Conservation (phyloP, 768 basidiomycete species). For the Russula abietina region DNA sequence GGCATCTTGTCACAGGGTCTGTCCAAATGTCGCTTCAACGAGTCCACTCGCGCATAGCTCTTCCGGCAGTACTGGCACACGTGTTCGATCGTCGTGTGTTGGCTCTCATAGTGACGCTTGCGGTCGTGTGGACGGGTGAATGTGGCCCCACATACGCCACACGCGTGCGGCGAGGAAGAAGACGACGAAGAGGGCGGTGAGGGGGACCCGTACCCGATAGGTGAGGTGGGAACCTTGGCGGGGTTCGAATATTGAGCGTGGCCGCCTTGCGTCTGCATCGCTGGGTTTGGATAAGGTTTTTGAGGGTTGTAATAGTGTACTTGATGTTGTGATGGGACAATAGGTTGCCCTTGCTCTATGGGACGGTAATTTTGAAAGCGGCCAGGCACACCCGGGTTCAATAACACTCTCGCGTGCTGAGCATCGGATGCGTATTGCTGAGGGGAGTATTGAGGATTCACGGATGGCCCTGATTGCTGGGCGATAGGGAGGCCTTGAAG, state of each 20-base stretch:
- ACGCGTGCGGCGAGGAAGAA: slow-evolving; percentile 59
- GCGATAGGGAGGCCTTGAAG: slow-evolving; percentile 8
- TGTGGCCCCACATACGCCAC: slow-evolving; percentile 70
- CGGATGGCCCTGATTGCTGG: slow-evolving; percentile 18
- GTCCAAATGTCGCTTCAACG: slow-evolving; percentile 76
- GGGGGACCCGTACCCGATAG: slow-evolving; percentile 26
- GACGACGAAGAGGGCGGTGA: slow-evolving; percentile 30
- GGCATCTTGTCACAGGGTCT: slow-evolving; percentile 63
- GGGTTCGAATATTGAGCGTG: slow-evolving; percentile 22
- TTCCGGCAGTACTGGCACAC: slow-evolving; percentile 69
- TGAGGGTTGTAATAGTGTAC: slow-evolving; percentile 1
- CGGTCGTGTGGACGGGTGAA: slow-evolving; percentile 79
- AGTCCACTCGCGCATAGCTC: slow-evolving; percentile 73
- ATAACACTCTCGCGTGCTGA: slow-evolving; percentile 6
- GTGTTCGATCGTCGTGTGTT: slow-evolving; percentile 62
- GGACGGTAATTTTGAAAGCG: slow-evolving; percentile 23
- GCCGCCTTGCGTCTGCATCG: slow-evolving; percentile 10
- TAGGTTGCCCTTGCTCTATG: slow-evolving; percentile 21
- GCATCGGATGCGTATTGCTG: slow-evolving; percentile 16
- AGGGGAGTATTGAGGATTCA: slow-evolving; percentile 8
- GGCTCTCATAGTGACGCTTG: slow-evolving; percentile 75
- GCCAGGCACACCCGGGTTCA: slow-evolving; percentile 21
- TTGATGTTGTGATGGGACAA: slow-evolving; percentile 22
- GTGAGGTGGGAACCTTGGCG: slow-evolving; percentile 19
- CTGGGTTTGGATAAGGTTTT: slow-evolving; percentile 19